These are phyloP conservation scores for Globisporangium paddicum DNA, from an alignment of 352 stramenopile species.

Conservation along the genomic window DNA sequence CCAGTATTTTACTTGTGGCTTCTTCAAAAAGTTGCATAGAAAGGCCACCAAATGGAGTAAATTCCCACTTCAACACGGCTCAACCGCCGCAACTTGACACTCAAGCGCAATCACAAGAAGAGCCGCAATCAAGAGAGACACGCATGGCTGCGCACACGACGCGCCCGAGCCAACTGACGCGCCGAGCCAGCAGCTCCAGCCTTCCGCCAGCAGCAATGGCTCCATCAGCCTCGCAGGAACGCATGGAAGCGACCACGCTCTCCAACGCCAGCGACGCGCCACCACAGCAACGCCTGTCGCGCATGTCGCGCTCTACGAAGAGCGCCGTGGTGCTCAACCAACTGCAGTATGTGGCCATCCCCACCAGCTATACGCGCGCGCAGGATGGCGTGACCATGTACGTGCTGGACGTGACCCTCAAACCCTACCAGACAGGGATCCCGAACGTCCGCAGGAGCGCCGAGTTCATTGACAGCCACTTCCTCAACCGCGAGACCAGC, in stretches of 20 bases:
- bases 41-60: too few relatives aligned
- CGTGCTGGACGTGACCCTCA: slow-evolving; percentile 43
- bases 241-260: not conserved
- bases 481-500: not conserved
- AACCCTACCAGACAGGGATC: slow-evolving; percentile 39
- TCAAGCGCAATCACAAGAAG: not conserved
- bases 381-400: slow-evolving; percentile 44
- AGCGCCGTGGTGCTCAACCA: slow-evolving; percentile 54
- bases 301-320: slow-evolving; percentile 46
- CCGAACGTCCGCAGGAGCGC: slow-evolving; percentile 16
- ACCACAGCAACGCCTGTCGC: slow-evolving; percentile 22
- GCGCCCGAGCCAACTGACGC: not conserved
- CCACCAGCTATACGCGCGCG: slow-evolving; percentile 25
- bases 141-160: not conserved
- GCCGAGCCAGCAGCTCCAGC: not conserved
- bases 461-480: slow-evolving; percentile 9
- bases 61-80: too few relatives aligned
- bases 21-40: too few relatives aligned
- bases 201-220: not conserved
- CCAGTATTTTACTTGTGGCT: too few relatives aligned
- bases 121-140: not conserved
- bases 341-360: slow-evolving; percentile 48
- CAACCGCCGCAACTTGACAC: not conserved
- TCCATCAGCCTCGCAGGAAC: not conserved
- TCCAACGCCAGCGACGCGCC: slow-evolving; percentile 1